phyloP scores from a whole-genome alignment of 495 filamentous ascomycete genomes.

The Rusavskia elegans region DNA sequence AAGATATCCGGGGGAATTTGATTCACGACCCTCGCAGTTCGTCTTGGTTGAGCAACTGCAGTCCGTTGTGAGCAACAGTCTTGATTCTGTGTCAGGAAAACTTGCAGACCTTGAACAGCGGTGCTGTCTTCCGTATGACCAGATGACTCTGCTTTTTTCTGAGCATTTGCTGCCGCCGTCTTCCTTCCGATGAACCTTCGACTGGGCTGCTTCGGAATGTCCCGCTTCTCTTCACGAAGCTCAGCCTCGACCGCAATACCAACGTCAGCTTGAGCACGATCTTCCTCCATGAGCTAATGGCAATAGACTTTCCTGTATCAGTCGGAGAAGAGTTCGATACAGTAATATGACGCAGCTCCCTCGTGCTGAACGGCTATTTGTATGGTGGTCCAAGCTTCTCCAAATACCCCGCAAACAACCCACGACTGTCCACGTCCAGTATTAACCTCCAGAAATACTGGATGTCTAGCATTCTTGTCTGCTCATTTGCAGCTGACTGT shows the following conservation, averaged over 20 bases:
- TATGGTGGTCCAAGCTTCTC: too few relatives aligned
- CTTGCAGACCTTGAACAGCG: slow-evolving; percentile 37
- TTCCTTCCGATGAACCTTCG: slow-evolving; percentile 68
- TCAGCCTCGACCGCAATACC: not conserved
- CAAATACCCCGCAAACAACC: too few relatives aligned
- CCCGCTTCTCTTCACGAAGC: not conserved
- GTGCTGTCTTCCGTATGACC: slow-evolving; percentile 44
- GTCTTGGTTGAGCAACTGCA: slow-evolving; percentile 42
- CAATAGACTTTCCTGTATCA: too few relatives aligned
- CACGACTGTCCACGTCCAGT: too few relatives aligned
- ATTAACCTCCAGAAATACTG: too few relatives aligned
- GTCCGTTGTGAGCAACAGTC: slow-evolving; percentile 1
- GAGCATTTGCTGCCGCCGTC: slow-evolving; percentile 37
- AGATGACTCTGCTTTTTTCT: slow-evolving; percentile 20
- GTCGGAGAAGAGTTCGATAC: too few relatives aligned
- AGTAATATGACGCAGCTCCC: too few relatives aligned
- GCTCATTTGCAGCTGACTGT: too few relatives aligned
- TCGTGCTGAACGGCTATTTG: too few relatives aligned
- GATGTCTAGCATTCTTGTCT: too few relatives aligned
- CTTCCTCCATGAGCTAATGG: slow-evolving; percentile 6
- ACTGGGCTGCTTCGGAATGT: slow-evolving; percentile 39
- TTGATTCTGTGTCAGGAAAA: not conserved
- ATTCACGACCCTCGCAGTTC: slow-evolving; percentile 63
- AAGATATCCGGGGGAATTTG: slow-evolving; percentile 80
- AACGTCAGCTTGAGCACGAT: slow-evolving; percentile 8